Conservation (phyloP, 306 rosid genomes). For the Glycine soja region DNA sequence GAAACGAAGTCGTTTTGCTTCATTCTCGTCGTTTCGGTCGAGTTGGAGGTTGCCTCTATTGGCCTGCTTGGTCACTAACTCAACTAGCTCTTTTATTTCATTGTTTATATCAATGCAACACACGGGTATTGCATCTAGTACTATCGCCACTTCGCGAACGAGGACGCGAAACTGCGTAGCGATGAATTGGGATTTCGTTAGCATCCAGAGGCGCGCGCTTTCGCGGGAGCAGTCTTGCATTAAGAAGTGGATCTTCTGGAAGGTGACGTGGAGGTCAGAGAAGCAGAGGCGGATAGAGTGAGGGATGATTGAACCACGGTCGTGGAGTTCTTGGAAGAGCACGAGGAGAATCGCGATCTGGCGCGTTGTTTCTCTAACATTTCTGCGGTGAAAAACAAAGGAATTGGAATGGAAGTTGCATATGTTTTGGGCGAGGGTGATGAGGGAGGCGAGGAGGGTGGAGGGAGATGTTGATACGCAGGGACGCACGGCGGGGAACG, state of each 20-base stretch:
- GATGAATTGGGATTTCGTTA: slow-evolving; percentile 54
- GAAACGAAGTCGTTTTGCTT: slow-evolving; percentile 36
- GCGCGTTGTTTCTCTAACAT: slow-evolving; percentile 60
- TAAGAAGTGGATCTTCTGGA: slow-evolving; percentile 66
- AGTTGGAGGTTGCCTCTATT: slow-evolving; percentile 47
- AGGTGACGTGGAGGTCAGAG: slow-evolving; percentile 63
- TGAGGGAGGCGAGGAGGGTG: slow-evolving; percentile 57
- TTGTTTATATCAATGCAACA: slow-evolving; percentile 39
- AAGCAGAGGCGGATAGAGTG: slow-evolving; percentile 48
- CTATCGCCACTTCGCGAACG: slow-evolving; percentile 46
- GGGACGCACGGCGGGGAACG: slow-evolving; percentile 68
- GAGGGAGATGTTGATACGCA: slow-evolving; percentile 50
- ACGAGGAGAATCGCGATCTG: slow-evolving; percentile 54
- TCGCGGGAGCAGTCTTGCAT: slow-evolving; percentile 64
- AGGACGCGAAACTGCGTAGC: slow-evolving; percentile 57
- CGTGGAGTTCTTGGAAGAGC: slow-evolving; percentile 62
- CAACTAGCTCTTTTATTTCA: slow-evolving; percentile 41
- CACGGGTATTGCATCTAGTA: slow-evolving; percentile 61
- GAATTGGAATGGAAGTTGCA: slow-evolving; percentile 44
- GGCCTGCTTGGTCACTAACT: slow-evolving; percentile 61
- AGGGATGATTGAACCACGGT: neutral
- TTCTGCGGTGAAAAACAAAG: slow-evolving; percentile 57
- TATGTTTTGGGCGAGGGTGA: slow-evolving; percentile 54
- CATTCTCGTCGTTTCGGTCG: slow-evolving; percentile 49
- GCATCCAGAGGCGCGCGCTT: slow-evolving; percentile 59